These are phyloP conservation scores for Tolypocladium endophyticum DNA, from an alignment of 2,329 filamentous ascomycete genomes.

Conservation along the genomic window DNA sequence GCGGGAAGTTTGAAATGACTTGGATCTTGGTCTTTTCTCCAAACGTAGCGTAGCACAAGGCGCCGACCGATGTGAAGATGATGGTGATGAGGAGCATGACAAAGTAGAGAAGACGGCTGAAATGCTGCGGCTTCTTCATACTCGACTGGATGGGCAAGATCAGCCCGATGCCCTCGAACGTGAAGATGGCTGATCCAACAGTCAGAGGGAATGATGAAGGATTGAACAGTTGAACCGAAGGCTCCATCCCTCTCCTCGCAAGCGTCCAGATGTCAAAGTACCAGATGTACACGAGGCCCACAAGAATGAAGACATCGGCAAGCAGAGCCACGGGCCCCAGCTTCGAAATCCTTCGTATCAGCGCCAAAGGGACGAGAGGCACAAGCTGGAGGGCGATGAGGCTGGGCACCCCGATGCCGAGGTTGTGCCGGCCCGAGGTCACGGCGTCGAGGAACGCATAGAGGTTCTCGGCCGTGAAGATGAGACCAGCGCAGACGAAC, in stretches of 20 bases:
- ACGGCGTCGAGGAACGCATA: conserved; percentile 57
- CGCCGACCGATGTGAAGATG: conserved; percentile 62
- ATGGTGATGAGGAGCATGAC: conserved; percentile 67
- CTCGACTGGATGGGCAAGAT: conserved; percentile 68
- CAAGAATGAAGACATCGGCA: conserved; percentile 61
- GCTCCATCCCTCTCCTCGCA: conserved; percentile 42
- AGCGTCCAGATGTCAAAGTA: conserved; percentile 55
- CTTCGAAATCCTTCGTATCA: conserved; percentile 67
- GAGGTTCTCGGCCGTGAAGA: conserved; percentile 68
- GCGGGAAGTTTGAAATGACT: conserved; percentile 67
- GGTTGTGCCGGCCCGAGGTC: conserved; percentile 31
- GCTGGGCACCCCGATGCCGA: conserved; percentile 38
- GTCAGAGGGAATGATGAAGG: conserved; percentile 58
- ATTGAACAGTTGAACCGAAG: conserved; percentile 59
- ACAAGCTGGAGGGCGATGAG: conserved; percentile 59
- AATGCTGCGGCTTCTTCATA: conserved; percentile 61
- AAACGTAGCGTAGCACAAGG: conserved; percentile 65
- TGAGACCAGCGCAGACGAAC: conserved; percentile 68
- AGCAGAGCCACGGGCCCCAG: conserved; percentile 58
- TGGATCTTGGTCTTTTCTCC: conserved; percentile 59
- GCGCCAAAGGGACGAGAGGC: conserved; percentile 53
- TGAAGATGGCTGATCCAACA: conserved; percentile 65
- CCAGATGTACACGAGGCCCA: conserved; percentile 65
- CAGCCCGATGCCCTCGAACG: conserved; percentile 68
- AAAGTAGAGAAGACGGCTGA: conserved; percentile 51